These are phyloP conservation scores for Paragyromitra xinjiangensis DNA, from an alignment of 495 filamentous ascomycete species.

Conservation along the genomic window DNA sequence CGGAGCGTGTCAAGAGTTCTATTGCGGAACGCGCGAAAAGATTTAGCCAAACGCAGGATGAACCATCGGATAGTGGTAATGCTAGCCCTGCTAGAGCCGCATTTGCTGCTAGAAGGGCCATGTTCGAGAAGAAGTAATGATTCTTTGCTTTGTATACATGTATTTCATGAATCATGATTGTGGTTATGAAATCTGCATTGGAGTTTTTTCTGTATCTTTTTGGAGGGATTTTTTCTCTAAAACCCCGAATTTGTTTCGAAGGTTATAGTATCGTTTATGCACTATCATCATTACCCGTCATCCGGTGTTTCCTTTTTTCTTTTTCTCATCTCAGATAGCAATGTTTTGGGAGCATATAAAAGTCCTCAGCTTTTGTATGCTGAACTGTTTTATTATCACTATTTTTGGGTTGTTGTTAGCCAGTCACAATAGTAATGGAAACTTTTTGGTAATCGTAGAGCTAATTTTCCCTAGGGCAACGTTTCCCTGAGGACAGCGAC, in stretches of 20 bases:
- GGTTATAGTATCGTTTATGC: conserved; percentile 9
- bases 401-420: conserved; percentile 1
- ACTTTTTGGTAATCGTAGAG: conserved; percentile 20
- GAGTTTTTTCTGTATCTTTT: conserved; percentile 16
- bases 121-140: conserved; percentile 54
- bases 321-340: conserved; percentile 20
- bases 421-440: conserved; percentile 24
- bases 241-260: not conserved
- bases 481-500: not conserved
- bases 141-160: conserved; percentile 8
- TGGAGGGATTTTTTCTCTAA: conserved; percentile 14
- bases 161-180: conserved; percentile 27
- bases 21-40: conserved; percentile 45
- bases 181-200: conserved; percentile 5
- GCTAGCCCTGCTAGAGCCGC: conserved; percentile 39
- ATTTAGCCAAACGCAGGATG: conserved; percentile 47
- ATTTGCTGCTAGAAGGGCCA: conserved; percentile 53
- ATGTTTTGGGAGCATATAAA: conserved; percentile 36
- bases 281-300: conserved; percentile 18
- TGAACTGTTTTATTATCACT: conserved; percentile 20
- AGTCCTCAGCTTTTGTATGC: conserved; percentile 19
- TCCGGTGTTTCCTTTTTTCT: conserved; percentile 10
- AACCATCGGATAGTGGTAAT: conserved; percentile 36
- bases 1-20: conserved; percentile 36
- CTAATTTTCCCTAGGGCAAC: not conserved